Evolutionary conservation across 768 basidiomycete species (phyloP).

Genomic region (Boletus rex-veris): DNA sequence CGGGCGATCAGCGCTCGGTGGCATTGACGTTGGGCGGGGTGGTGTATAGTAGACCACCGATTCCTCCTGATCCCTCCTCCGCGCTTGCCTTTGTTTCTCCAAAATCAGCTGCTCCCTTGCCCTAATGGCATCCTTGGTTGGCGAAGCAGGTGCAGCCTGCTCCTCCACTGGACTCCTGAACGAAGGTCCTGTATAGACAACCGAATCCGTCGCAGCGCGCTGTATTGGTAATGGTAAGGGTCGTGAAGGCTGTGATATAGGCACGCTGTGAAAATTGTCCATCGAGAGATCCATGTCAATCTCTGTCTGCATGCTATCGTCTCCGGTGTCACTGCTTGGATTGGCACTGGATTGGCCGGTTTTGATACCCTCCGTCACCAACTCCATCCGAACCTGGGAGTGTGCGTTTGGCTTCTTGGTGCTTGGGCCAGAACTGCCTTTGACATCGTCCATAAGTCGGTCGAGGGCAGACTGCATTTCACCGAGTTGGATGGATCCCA

Average conservation of each 20-base stretch:
- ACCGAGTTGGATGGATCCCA: conserved; percentile 54
- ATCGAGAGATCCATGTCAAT: conserved; percentile 31
- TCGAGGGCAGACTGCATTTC: conserved; percentile 75
- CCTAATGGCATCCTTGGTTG: conserved; percentile 65
- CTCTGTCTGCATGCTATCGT: conserved; percentile 31
- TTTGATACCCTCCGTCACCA: conserved; percentile 33
- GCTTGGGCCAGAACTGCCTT: conserved; percentile 27
- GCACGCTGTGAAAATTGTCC: conserved; percentile 23
- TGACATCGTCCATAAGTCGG: conserved; percentile 67
- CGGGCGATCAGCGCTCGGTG: conserved; percentile 41
- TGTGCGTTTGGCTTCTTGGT: conserved; percentile 16
- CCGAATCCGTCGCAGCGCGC: conserved; percentile 53
- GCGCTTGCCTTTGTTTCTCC: conserved; percentile 63
- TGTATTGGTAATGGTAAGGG: conserved; percentile 35
- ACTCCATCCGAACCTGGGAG: conserved; percentile 24
- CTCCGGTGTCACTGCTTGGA: conserved; percentile 30
- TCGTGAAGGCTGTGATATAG: conserved; percentile 5
- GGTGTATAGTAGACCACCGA: conserved; percentile 35
- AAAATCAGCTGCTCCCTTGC: conserved; percentile 65
- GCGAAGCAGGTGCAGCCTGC: conserved; percentile 40
- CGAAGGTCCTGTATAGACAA: conserved; percentile 28
- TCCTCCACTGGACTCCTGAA: conserved; percentile 33
- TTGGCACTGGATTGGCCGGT: conserved; percentile 34
- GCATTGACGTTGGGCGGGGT: conserved; percentile 23
- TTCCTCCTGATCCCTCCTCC: conserved; percentile 50